Percentiles rank a stretch among this genome's conserved stretches.
Evolutionary conservation across 78 protist genomes (phyloP).

Genomic region (Dictyostelium intermedium): DNA sequence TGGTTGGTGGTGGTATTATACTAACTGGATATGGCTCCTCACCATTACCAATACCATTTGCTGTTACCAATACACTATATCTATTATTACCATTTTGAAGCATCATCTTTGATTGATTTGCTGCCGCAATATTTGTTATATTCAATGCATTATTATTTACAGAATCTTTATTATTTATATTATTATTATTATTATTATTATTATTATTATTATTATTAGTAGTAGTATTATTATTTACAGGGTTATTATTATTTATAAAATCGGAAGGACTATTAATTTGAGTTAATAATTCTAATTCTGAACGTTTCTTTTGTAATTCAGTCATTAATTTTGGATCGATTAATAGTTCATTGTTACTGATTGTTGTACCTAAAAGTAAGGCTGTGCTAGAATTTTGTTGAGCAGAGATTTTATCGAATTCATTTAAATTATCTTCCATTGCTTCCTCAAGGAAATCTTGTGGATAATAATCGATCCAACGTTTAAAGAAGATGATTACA

Average conservation of each 20-base stretch:
- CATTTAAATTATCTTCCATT: constrained; percentile 53
- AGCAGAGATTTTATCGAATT: constrained; percentile 36
- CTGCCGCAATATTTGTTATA: not conserved
- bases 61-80: not conserved
- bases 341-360: not conserved
- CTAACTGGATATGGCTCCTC: constrained; percentile 34
- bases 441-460: constrained; percentile 60
- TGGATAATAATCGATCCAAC: constrained; percentile 80
- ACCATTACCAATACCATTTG: constrained; percentile 1
- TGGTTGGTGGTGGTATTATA: constrained; percentile 48
- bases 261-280: not conserved
- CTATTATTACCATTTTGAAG: not conserved
- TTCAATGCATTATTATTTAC: not conserved
- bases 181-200: not conserved
- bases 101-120: not conserved
- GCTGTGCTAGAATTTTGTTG: not conserved
- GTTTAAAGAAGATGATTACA: constrained; percentile 78
- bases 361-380: constrained; percentile 1
- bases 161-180: not conserved
- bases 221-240: not conserved
- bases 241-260: not conserved
- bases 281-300: constrained; percentile 13
- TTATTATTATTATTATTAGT: not conserved
- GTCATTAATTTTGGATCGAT: constrained; percentile 13
- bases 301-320: constrained; percentile 36